Base-by-base conservation (phyloP, 345 rosid species). In the Abelmoschus esculentus region DNA sequence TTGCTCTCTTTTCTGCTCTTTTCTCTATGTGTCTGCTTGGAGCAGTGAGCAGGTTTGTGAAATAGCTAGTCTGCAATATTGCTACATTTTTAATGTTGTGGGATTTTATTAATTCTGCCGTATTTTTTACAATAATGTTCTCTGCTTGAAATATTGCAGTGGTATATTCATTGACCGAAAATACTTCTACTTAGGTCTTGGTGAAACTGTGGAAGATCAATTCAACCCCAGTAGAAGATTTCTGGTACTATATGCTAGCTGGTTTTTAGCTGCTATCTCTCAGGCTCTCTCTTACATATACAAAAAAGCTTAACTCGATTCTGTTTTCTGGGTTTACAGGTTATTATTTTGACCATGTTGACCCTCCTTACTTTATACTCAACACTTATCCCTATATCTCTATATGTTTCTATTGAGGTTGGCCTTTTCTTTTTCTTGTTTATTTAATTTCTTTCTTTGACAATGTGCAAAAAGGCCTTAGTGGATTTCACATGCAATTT, bases 391-490 rank as follows among this genome's bases (percentile, higher is more conserved):
- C 99, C 99, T 49, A 96, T 96, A 76, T 96, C 99, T 69, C 85
- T 96, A 55, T 96, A 96, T 70, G 98, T 96, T 72, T 96, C 99
- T 66, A 92, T 96, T 73, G 99, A 96, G 97, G 98, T 96, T 71
- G 55, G 84, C 55, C 61, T 57, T 72, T 72, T 52, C 17, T 17
- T 17, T 19, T 11, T 9, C 42, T 7, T 62, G 22, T 52, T 40
- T 62, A 10, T 32, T 15, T 32, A 59, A 1, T 42, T 14, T 36
- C 19, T 69, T 40, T 32, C 34, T 38, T 7, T 44, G 4, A 42
- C 53, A 61, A 9, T 72, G 69, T 38, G 34, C 31, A 59, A 47
- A 15, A 31, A 19, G 34, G 29, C 73, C 59, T 66, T 73, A 61
- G 22, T 44, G 42, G 69, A 22, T 66, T 66, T 47, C 4, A 1